phyloP scores from a whole-genome alignment of 2,329 filamentous ascomycete genomes.

The Phialophora verrucosa region DNA sequence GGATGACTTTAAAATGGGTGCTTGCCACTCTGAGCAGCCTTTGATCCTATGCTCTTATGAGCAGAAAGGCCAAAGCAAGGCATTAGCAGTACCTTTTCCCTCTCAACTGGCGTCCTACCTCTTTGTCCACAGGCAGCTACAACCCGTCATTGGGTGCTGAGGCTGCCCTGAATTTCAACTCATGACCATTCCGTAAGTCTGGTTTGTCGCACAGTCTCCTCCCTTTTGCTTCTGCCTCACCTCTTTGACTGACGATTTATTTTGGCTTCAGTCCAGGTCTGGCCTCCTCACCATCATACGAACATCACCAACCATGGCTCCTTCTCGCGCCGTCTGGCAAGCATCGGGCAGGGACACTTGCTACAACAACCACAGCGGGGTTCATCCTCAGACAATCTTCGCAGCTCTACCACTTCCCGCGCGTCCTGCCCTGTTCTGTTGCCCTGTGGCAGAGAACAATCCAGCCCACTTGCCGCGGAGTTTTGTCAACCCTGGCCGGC shows the following conservation, averaged over 20 bases:
- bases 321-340: neutral
- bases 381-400: constrained; percentile 12
- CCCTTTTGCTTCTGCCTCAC: neutral
- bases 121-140: neutral
- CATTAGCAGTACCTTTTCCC: neutral
- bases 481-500: constrained; percentile 35
- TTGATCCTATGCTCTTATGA: neutral
- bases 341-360: constrained; percentile 2
- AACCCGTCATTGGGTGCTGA: neutral
- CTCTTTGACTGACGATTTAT: neutral
- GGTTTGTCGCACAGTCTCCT: neutral
- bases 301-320: neutral
- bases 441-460: constrained; percentile 31
- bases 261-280: neutral
- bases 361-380: constrained; percentile 2
- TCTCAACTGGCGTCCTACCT: neutral
- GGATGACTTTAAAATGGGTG: neutral
- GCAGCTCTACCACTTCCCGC: constrained; percentile 23
- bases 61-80: constrained; percentile 1
- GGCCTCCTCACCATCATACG: neutral
- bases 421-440: constrained; percentile 32
- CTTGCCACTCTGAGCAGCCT: neutral
- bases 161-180: neutral
- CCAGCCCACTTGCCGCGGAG: constrained; percentile 29
- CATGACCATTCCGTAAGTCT: neutral